phyloP scores from a whole-genome alignment of 495 filamentous ascomycete genomes.

The Penicillium daleae region DNA sequence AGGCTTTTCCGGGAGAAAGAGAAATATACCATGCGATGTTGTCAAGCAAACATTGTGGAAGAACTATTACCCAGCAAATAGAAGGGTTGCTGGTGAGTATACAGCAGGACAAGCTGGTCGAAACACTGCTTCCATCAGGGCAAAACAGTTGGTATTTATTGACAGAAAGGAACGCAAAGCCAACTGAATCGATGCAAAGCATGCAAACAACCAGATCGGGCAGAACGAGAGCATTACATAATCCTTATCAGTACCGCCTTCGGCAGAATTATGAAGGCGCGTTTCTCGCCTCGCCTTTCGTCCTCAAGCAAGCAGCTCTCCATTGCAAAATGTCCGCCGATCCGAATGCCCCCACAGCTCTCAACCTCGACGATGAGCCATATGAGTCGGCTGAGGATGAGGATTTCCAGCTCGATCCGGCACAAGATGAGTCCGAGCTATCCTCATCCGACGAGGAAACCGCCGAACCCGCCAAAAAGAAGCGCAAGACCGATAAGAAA shows the following conservation, averaged over 20 bases:
- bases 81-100: too few species aligned
- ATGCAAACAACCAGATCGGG: too few species aligned
- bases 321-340: constrained; percentile 36
- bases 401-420: constrained; percentile 69
- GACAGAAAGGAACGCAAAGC: too few species aligned
- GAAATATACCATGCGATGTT: too few species aligned
- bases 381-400: constrained; percentile 76
- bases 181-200: too few species aligned
- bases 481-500: constrained; percentile 41
- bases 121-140: too few species aligned
- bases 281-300: constrained; percentile 8
- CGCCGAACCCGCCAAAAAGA: constrained; percentile 44
- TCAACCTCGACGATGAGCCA: constrained; percentile 55
- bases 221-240: constrained; percentile 20
- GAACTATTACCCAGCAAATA: too few species aligned
- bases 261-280: constrained; percentile 25
- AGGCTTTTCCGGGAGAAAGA: too few species aligned
- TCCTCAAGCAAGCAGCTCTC: not conserved
- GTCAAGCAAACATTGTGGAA: too few species aligned
- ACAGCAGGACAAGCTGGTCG: too few species aligned
- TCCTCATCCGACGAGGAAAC: constrained; percentile 41
- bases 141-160: too few species aligned
- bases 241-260: constrained; percentile 31
- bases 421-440: constrained; percentile 50
- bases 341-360: constrained; percentile 10